These are phyloP conservation scores for Triangularia verruculosa DNA, from an alignment of 2,329 filamentous ascomycete species.

Conservation along the genomic window DNA sequence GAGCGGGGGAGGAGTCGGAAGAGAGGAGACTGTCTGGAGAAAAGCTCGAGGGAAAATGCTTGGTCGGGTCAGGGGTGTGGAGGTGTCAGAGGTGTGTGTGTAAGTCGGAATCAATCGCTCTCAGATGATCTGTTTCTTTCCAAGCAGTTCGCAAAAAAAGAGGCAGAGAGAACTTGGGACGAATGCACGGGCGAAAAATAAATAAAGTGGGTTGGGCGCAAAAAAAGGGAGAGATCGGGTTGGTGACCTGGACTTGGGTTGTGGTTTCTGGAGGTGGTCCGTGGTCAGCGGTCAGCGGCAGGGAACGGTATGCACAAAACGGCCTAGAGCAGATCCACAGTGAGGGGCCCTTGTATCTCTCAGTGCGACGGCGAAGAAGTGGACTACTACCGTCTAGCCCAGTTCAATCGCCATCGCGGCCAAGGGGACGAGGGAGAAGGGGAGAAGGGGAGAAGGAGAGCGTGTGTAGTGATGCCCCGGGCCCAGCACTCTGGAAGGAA, in stretches of 20 bases:
- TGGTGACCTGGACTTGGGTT: constrained; percentile 8
- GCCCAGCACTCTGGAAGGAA: background rate
- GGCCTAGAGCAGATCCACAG: constrained; percentile 22
- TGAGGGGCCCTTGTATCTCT: constrained; percentile 13
- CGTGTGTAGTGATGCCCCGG: background rate
- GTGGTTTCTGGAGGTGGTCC: constrained; percentile 6
- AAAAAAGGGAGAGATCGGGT: constrained; percentile 22
- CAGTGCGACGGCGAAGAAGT: constrained; percentile 18
- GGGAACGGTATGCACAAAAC: constrained; percentile 17
- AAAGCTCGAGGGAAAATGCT: background rate
- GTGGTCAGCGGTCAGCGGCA: constrained; percentile 16
- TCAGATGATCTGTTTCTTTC: background rate
- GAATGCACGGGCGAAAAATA: constrained; percentile 18
- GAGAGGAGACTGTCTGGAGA: background rate
- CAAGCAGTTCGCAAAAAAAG: background rate
- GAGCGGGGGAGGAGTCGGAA: constrained; percentile 12
- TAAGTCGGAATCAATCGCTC: background rate
- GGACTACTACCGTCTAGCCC: constrained; percentile 18
- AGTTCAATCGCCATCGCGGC: constrained; percentile 21
- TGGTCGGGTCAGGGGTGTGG: background rate
- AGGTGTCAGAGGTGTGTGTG: too few relatives aligned
- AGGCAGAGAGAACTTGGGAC: background rate
- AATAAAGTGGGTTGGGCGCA: constrained; percentile 20
- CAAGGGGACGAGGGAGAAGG: constrained; percentile 11
- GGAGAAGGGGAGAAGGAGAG: constrained; percentile 1